Evolutionary conservation across 2,329 filamentous ascomycete genomes (phyloP).

Genomic region (Fusarium sulawesiense): DNA sequence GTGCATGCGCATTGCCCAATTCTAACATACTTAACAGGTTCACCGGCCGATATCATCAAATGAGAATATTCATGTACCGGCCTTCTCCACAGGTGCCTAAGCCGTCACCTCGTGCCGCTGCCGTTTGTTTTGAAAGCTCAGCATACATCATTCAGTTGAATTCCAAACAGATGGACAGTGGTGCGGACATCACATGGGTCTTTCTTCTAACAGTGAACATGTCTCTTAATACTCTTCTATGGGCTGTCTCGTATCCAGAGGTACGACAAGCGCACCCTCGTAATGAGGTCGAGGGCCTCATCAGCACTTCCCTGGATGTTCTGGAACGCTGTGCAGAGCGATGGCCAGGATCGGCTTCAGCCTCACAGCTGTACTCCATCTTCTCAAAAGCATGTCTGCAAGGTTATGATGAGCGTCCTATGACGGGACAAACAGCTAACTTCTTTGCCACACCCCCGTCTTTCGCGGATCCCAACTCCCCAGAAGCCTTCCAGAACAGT

Average conservation of each 20-base stretch:
- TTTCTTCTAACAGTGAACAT: constrained; percentile 92
- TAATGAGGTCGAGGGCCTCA: constrained; percentile 80
- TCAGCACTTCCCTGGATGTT: constrained; percentile 80
- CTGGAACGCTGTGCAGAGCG: constrained; percentile 84
- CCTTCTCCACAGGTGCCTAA: constrained; percentile 93
- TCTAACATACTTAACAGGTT: constrained; percentile 61
- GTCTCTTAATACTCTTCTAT: constrained; percentile 90
- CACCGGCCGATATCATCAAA: constrained; percentile 79
- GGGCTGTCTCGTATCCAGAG: constrained; percentile 88
- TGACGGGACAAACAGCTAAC: constrained; percentile 42
- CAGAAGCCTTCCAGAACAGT: constrained; percentile 48
- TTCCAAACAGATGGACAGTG: constrained; percentile 79
- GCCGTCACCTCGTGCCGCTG: constrained; percentile 81
- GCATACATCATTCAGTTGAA: constrained; percentile 85
- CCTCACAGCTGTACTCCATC: constrained; percentile 86
- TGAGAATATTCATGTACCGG: constrained; percentile 87
- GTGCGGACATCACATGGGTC: constrained; percentile 90
- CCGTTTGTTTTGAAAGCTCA: constrained; percentile 85
- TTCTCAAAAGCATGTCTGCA: constrained; percentile 87
- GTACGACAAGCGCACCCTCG: constrained; percentile 78
- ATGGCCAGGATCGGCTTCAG: constrained; percentile 91
- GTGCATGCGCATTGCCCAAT: not conserved
- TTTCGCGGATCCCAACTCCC: constrained; percentile 48
- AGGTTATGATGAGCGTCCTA: constrained; percentile 75
- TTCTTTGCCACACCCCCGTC: constrained; percentile 52